phyloP scores from a whole-genome alignment of 176 grass and related monocot species.

The Pharus latifolius region DNA sequence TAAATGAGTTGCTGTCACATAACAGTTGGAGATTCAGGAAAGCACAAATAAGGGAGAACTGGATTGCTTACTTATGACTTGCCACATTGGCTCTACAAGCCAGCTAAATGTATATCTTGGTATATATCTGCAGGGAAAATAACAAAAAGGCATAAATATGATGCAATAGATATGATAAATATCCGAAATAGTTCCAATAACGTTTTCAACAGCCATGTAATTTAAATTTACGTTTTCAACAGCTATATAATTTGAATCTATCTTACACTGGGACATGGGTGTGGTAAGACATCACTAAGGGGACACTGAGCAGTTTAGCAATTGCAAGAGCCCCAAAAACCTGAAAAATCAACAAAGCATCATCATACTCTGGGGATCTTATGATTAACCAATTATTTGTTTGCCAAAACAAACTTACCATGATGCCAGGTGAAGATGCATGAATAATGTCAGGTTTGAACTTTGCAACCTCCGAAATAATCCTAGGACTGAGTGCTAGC shows the following conservation, averaged over 20 bases:
- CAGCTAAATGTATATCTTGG: slow-evolving; percentile 99
- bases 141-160: not conserved
- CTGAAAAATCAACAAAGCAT: slow-evolving; percentile 24
- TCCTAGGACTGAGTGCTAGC: slow-evolving; percentile 84
- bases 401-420: slow-evolving; percentile 34
- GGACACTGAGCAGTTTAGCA: slow-evolving; percentile 70
- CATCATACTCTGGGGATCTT: not conserved
- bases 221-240: too few relatives aligned
- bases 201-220: too few relatives aligned
- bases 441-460: slow-evolving; percentile 98
- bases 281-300: slow-evolving; percentile 90
- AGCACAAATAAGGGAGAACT: not conserved
- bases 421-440: slow-evolving; percentile 95
- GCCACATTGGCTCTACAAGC: slow-evolving; percentile 95
- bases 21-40: not conserved
- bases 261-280: slow-evolving; percentile 91
- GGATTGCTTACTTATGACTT: slow-evolving; percentile 69
- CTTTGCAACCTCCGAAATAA: slow-evolving; percentile 79
- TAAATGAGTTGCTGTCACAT: not conserved
- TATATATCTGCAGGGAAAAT: slow-evolving; percentile 59
- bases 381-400: not conserved
- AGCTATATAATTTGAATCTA: not conserved
- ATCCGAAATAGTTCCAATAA: not conserved
- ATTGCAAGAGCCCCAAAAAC: slow-evolving; percentile 89
- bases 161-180: not conserved